Conservation (phyloP, 2,329 filamentous ascomycete species). For the Colletotrichum cuscutae region DNA sequence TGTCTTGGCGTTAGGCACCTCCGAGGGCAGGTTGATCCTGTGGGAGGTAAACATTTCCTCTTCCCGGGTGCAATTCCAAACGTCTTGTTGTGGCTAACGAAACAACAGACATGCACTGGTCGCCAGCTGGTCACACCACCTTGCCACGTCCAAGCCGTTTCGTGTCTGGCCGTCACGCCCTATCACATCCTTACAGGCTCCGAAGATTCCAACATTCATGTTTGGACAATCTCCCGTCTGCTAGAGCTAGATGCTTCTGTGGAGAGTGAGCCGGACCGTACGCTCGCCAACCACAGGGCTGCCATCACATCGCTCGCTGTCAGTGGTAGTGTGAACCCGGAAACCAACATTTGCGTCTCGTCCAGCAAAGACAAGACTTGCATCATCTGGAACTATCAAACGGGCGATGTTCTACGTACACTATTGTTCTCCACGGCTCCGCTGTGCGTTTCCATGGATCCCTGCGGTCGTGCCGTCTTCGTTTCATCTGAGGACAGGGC, state of each 20-base stretch:
- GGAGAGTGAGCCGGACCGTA: slow-evolving; percentile 77
- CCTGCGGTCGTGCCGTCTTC: slow-evolving; percentile 85
- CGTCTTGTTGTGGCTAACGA: slow-evolving; percentile 36
- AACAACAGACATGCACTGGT: slow-evolving; percentile 74
- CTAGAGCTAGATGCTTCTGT: slow-evolving; percentile 67
- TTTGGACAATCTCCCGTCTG: slow-evolving; percentile 86
- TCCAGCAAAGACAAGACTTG: slow-evolving; percentile 88
- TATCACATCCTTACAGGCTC: slow-evolving; percentile 82
- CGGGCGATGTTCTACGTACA: slow-evolving; percentile 80
- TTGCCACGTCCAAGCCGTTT: slow-evolving; percentile 83
- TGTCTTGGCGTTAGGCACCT: slow-evolving; percentile 82
- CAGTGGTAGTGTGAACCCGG: slow-evolving; percentile 73
- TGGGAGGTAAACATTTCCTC: slow-evolving; percentile 79
- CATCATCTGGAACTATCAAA: slow-evolving; percentile 92
- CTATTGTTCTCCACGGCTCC: slow-evolving; percentile 82
- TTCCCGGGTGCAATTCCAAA: slow-evolving; percentile 5
- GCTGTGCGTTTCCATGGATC: slow-evolving; percentile 79
- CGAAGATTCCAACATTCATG: slow-evolving; percentile 88
- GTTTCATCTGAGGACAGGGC: slow-evolving; percentile 83
- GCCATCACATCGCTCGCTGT: slow-evolving; percentile 73
- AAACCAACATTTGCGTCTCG: slow-evolving; percentile 85
- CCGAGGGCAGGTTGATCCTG: slow-evolving; percentile 84
- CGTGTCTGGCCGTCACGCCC: slow-evolving; percentile 77
- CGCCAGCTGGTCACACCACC: slow-evolving; percentile 80
- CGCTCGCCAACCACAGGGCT: slow-evolving; percentile 80